A percentile compares a stretch with the other conserved stretches of the same genome.
These are phyloP conservation scores for Ilyonectria mors-panacis DNA, from an alignment of 2,329 filamentous ascomycete species.

Conservation along the genomic window DNA sequence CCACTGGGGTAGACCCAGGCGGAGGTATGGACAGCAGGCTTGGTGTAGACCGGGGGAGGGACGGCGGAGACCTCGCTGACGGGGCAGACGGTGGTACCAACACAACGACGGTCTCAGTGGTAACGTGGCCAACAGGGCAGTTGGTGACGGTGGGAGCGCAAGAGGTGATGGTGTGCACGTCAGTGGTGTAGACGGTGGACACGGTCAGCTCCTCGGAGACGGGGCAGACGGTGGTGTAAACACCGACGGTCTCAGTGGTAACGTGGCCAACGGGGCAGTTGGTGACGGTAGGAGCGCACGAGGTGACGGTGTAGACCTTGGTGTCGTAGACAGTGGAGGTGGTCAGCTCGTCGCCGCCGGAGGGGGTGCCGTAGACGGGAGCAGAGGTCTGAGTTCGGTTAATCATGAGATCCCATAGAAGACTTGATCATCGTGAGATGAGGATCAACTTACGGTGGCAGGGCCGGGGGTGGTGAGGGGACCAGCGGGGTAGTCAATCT, in stretches of 20 bases:
- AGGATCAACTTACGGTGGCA: constrained; percentile 29
- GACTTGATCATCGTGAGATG: not conserved
- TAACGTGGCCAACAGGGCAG: constrained; percentile 14
- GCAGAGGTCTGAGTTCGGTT: constrained; percentile 1
- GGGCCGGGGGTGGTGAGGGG: constrained; percentile 42
- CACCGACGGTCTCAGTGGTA: constrained; percentile 42
- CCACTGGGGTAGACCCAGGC: not conserved
- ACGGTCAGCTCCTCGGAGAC: constrained; percentile 27
- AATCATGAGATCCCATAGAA: too few species aligned
- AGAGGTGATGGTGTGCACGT: constrained; percentile 31
- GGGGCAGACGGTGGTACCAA: constrained; percentile 27
- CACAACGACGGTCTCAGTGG: constrained; percentile 9
- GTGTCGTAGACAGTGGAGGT: constrained; percentile 38
- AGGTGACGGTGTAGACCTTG: constrained; percentile 42
- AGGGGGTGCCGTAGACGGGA: constrained; percentile 32
- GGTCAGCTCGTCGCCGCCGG: constrained; percentile 32
- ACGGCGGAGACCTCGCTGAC: constrained; percentile 42
- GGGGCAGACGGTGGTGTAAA: constrained; percentile 43
- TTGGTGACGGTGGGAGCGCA: constrained; percentile 24
- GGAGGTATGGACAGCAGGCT: constrained; percentile 6
- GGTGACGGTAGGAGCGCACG: constrained; percentile 37
- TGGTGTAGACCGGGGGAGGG: constrained; percentile 10
- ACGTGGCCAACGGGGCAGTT: constrained; percentile 41
- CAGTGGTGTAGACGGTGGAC: constrained; percentile 39
- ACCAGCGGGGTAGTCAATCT: not conserved